These are phyloP conservation scores for Byssothecium circinans DNA, from an alignment of 2,329 filamentous ascomycete species.

Conservation along the genomic window DNA sequence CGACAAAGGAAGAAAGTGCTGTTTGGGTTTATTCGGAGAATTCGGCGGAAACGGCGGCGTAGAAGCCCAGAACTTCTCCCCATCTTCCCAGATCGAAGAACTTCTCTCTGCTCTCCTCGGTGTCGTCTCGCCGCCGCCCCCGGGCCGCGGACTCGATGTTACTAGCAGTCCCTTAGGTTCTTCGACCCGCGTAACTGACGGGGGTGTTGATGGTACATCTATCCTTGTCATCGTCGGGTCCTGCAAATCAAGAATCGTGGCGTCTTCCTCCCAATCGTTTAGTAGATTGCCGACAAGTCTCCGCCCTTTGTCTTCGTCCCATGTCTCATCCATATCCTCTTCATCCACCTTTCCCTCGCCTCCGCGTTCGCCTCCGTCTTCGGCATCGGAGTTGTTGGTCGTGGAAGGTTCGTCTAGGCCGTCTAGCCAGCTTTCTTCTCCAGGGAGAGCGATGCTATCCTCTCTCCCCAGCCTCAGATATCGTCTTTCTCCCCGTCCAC, in stretches of 20 bases:
- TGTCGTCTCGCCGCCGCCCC: not conserved
- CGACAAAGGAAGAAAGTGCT: conserved; percentile 14
- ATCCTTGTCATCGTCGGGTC: conserved; percentile 2
- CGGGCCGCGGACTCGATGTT: not conserved
- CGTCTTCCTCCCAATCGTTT: conserved; percentile 29
- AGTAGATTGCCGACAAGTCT: conserved; percentile 24
- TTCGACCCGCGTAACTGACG: not conserved
- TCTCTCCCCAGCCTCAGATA: conserved; percentile 48
- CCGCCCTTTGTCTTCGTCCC: conserved; percentile 23
- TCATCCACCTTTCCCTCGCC: not conserved
- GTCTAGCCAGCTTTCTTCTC: conserved; percentile 34
- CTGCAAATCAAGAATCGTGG: conserved; percentile 18
- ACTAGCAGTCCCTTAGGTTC: not conserved
- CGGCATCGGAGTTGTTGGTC: not conserved
- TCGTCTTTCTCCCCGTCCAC: conserved; percentile 32
- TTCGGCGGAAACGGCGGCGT: conserved; percentile 17
- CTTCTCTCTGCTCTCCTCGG: conserved; percentile 3
- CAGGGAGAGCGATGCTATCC: conserved; percentile 31
- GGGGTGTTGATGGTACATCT: conserved; percentile 5
- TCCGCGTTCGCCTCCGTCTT: not conserved
- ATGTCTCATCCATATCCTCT: conserved; percentile 11
- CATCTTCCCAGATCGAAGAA: conserved; percentile 37
- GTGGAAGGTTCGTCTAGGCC: conserved; percentile 16
- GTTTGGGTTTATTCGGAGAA: conserved; percentile 18
- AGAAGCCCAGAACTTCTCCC: conserved; percentile 33